phyloP scores from a whole-genome alignment of 2,329 filamentous ascomycete species.

The Xylariaceae sp. region DNA sequence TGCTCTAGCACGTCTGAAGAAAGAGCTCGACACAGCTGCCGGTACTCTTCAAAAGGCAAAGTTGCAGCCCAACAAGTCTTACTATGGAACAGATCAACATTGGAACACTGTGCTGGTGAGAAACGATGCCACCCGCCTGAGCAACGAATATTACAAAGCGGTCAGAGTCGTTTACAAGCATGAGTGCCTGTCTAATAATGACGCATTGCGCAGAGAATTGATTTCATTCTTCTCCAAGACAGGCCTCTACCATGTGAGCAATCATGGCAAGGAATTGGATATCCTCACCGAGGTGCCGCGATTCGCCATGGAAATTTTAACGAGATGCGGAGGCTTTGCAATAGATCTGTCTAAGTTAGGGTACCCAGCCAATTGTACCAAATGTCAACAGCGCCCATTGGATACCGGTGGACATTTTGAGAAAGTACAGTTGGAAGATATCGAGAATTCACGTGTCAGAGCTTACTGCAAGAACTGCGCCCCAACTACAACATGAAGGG shows the following conservation, averaged over 20 bases:
- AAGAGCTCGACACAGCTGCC: background rate
- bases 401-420: background rate
- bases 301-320: background rate
- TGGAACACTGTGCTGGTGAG: background rate
- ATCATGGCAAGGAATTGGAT: background rate
- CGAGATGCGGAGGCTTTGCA: background rate
- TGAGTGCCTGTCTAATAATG: background rate
- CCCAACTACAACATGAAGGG: background rate
- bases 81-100: no score
- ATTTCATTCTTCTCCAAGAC: background rate
- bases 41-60: background rate
- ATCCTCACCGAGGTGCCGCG: background rate
- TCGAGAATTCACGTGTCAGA: background rate
- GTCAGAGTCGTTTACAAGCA: background rate
- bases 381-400: background rate
- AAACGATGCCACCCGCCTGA: background rate
- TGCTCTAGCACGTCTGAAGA: background rate
- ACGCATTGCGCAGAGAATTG: background rate
- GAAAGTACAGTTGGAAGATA: background rate
- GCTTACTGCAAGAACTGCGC: background rate
- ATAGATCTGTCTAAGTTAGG: background rate
- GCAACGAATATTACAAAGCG: background rate
- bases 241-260: background rate
- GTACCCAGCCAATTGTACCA: background rate
- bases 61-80: no score